Evolutionary conservation across 225 moss, liverwort and hornwort species (phyloP), one percentile per base, ranked within the genome.

Genomic region (Takakia lepidozioides): DNA sequence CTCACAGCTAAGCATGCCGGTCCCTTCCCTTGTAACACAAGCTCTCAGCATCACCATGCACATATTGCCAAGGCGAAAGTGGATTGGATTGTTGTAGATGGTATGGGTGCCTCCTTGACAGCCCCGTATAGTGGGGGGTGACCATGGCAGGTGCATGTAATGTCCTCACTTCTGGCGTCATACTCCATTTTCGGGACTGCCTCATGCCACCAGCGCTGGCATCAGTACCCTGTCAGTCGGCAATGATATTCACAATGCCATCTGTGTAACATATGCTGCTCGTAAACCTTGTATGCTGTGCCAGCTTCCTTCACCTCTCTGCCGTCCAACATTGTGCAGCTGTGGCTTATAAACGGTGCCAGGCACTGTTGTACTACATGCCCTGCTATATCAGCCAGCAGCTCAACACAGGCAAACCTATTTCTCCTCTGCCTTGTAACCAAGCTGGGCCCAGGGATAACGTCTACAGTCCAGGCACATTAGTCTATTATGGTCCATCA

Each of bases 401-500:
- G 71, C 59, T 95, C 95, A 18, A 70, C 87, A 54, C 95, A 95
- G n/a, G 95, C 95, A 39, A 60, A 45, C 10, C 95, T 87, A 59
- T 95, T n/a, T 90, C 55, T 95, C 95, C 72, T 88, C 88, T 1
- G 93, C 93, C 62, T 93, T 95, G 60, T 95, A 86, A n/a, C 90
- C 95, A 55, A 95, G 80, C 90, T 95, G 2, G 95, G 95, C 10
- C 95, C 90, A n/a, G 84, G 95, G 58, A 95, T 95, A 15, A 84
- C 86, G 75, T 95, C 95, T 54, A 90, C 17, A 95, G 48, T 20
- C 95, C 95, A 40, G 68, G 32, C 8, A 90, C 55, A 47, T 67
- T 95, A 38, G 84, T 95, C 63, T 77, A 55, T 73, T 68, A n/a
- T 72, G 65, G 48, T 89, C 90, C 5, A 95, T 90, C 59, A 87